Conservation (phyloP, 345 rosid genomes). For the Brassica cretica region DNA sequence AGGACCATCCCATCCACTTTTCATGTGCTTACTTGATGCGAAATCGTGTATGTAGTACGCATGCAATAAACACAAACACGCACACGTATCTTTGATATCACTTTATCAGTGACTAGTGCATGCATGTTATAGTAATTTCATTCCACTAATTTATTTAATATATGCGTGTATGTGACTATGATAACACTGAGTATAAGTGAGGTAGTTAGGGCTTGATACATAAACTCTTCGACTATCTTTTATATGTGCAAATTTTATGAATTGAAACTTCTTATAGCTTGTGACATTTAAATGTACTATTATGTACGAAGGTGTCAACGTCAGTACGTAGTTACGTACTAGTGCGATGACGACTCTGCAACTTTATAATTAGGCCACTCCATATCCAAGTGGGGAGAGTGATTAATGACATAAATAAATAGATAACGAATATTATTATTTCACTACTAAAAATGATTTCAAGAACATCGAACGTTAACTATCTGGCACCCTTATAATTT, state of each 20-base stretch:
- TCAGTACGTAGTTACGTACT: not conserved
- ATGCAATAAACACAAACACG: not conserved
- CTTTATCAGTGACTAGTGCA: not conserved
- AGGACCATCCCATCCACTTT: slow-evolving; percentile 15
- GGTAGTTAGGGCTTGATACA: not conserved
- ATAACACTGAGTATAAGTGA: not conserved
- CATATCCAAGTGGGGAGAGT: slow-evolving; percentile 25
- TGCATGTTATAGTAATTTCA: slow-evolving; percentile 13
- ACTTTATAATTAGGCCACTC: slow-evolving; percentile 27
- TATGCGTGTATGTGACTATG: slow-evolving; percentile 10
- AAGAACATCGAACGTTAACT: not conserved
- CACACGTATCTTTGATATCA: slow-evolving; percentile 5
- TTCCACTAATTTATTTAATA: not conserved
- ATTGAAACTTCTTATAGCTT: not conserved
- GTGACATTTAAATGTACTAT: not conserved
- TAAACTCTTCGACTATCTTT: not conserved
- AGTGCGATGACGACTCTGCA: slow-evolving; percentile 33
- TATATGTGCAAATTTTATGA: not conserved
- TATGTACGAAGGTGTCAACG: not conserved
- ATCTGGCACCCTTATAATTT: not conserved
- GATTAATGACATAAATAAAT: slow-evolving; percentile 6
- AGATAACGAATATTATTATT: slow-evolving; percentile 11
- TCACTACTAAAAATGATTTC: not conserved
- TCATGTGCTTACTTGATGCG: slow-evolving; percentile 16
- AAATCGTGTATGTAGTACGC: slow-evolving; percentile 7